Evolutionary conservation across 2,329 filamentous ascomycete species (phyloP), one percentile per base, ranked within the genome.

Genomic region (Aspergillus brunneoviolaceus): DNA sequence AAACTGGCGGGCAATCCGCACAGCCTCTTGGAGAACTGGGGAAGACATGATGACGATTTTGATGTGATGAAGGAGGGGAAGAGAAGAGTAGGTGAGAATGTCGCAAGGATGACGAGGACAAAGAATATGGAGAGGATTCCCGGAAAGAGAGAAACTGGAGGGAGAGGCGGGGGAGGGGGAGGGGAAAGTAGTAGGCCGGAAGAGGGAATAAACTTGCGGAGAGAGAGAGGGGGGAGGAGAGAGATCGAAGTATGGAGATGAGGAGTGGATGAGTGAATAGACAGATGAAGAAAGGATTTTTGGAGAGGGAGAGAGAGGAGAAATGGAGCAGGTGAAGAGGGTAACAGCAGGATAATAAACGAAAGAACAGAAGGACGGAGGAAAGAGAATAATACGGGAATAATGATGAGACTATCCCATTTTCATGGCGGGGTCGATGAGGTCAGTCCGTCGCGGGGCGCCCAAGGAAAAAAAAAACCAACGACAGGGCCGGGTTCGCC

Each of bases 1-100:
- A 79, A 98, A 98, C 76, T 95, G 87, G 68, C 85, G 85, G 70
- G 91, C 90, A 71, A 97, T 87, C 72, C 86, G 86, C 83, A 88
- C 87, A 61, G 92, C 91, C 78, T 94, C 90, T 63, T 87, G 84
- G 65, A 84, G 76, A 61, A 88, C 63, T 39, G 72, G 63, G 56
- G 71, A 69, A 50, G 75, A 71, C 72, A 74, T 74, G 59, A 52
- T 67, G 57, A 64, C 39, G 33, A 49, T 23, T 11, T 7, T 23
- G 19, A 5, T 19, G 48, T 55, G 53, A 49, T 48, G 42, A 47
- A 55, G 25, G 35, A 19, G 42, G 42, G 31, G 11, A n/a, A 21
- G 19, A 19, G 25, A 55, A 49, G 47, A 49, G 42, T 12, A 45
- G 23, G 39, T 29, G 25, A 29, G 23, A 53, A 29, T 35, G 12